Evolutionary conservation across 116 monocot genomes (phyloP).

Genomic region (Papilionanthe hybrid): DNA sequence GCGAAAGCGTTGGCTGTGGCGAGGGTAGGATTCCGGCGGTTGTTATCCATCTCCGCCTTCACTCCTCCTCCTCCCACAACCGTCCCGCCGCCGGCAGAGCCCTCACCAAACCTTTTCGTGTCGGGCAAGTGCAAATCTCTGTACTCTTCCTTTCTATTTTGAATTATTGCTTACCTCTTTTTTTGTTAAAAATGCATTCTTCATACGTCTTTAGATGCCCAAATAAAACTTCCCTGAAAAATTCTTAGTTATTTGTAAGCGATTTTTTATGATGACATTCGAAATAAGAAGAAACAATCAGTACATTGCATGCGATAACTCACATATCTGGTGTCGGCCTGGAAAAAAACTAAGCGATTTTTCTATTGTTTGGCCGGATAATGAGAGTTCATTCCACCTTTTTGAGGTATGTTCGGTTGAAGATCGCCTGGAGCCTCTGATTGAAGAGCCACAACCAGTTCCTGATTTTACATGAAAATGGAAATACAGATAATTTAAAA

Average conservation of each 20-base stretch:
- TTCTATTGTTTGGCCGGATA: too few species aligned
- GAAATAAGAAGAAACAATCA: too few species aligned
- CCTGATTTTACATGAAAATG: neutral
- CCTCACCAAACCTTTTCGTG: slow-evolving; percentile 39
- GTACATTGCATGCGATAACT: too few species aligned
- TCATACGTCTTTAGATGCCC: neutral
- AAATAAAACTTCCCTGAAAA: neutral
- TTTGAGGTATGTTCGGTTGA: too few species aligned
- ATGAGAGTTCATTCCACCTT: too few species aligned
- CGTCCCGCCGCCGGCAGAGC: slow-evolving; percentile 27
- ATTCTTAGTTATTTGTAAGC: neutral
- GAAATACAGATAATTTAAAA: too few species aligned
- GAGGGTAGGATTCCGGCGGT: slow-evolving; percentile 30
- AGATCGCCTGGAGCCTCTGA: too few species aligned
- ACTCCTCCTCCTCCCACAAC: slow-evolving; percentile 20
- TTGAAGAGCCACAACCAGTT: neutral
- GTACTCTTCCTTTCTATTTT: neutral
- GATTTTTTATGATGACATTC: neutral
- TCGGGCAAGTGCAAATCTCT: slow-evolving; percentile 24
- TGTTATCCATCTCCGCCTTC: slow-evolving; percentile 28
- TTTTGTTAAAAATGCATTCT: neutral
- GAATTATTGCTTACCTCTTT: neutral
- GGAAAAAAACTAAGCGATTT: too few species aligned
- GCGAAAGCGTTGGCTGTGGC: slow-evolving; percentile 19
- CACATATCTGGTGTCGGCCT: too few species aligned